Evolutionary conservation across 306 rosid genomes (phyloP).

Genomic region (Acmispon strigosus): DNA sequence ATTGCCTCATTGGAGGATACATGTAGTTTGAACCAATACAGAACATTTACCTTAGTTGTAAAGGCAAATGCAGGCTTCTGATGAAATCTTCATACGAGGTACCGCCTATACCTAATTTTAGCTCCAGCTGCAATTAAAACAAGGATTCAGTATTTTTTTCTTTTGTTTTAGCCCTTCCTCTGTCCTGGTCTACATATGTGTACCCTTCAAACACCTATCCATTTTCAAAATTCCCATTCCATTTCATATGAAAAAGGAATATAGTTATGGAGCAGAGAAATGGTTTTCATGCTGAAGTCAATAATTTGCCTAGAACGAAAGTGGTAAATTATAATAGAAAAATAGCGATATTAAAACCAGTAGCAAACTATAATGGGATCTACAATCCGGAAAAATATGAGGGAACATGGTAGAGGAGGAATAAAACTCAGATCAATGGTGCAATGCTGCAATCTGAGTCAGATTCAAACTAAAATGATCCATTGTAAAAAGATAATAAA

Average conservation of each 20-base stretch:
- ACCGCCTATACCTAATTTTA: slow-evolving; percentile 88
- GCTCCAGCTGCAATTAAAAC: slow-evolving; percentile 65
- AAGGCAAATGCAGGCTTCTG: slow-evolving; percentile 77
- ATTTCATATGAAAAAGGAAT: background rate
- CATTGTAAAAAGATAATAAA: background rate
- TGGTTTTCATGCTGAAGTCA: background rate
- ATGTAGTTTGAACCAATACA: background rate
- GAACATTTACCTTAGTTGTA: slow-evolving; percentile 66
- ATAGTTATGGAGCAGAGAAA: background rate
- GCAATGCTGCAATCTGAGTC: background rate
- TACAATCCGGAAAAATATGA: background rate
- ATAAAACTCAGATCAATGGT: background rate
- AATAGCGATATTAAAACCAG: background rate
- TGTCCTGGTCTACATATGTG: background rate
- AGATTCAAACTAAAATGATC: background rate
- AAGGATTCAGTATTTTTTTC: background rate
- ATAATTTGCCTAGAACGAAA: background rate
- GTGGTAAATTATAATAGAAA: background rate
- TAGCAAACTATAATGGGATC: background rate
- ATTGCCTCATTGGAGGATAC: too few species aligned
- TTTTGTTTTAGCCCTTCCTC: too few species aligned
- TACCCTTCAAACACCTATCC: slow-evolving; percentile 1
- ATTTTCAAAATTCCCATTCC: background rate
- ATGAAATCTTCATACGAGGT: slow-evolving; percentile 95
- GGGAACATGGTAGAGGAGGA: background rate